A percentile compares a stretch with the other conserved stretches of the same genome.
phyloP scores from a whole-genome alignment of 2,329 filamentous ascomycete genomes.

The Xenosphaeropsis pyriputrescens region DNA sequence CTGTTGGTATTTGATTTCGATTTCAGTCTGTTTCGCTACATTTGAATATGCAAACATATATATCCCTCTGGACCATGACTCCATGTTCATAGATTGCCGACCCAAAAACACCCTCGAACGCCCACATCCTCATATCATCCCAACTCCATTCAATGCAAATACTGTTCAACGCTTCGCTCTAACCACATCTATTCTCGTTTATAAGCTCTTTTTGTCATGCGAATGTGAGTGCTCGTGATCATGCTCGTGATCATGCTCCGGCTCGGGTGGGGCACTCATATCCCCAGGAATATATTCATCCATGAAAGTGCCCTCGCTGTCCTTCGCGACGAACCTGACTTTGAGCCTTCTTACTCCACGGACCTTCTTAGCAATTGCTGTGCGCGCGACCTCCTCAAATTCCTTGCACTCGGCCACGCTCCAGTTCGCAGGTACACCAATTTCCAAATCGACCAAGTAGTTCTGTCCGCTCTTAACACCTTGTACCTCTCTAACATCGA shows the following conservation, averaged over 20 bases:
- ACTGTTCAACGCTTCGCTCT: too few relatives aligned
- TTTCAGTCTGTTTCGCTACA: too few relatives aligned
- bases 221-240: constrained; percentile 19
- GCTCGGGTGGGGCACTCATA: constrained; percentile 43
- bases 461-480: constrained; percentile 95
- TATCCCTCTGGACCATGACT: too few relatives aligned
- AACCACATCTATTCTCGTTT: too few relatives aligned
- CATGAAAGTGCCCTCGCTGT: constrained; percentile 39
- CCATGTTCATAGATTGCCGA: too few relatives aligned
- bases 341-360: constrained; percentile 73
- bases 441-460: constrained; percentile 80
- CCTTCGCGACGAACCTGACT: constrained; percentile 65
- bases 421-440: constrained; percentile 66
- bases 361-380: constrained; percentile 59
- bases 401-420: constrained; percentile 54
- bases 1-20: too few relatives aligned
- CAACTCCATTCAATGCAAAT: too few relatives aligned
- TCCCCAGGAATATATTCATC: constrained; percentile 68
- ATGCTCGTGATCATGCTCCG: constrained; percentile 36
- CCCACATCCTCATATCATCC: too few relatives aligned
- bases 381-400: constrained; percentile 62
- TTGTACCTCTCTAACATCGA: constrained; percentile 65
- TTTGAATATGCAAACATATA: too few relatives aligned
- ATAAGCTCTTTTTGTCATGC: too few relatives aligned
- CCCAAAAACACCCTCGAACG: too few relatives aligned